Evolutionary conservation across 441 rosid species (phyloP), one percentile per base, ranked within the genome.

Genomic region (Gossypium davidsonii): DNA sequence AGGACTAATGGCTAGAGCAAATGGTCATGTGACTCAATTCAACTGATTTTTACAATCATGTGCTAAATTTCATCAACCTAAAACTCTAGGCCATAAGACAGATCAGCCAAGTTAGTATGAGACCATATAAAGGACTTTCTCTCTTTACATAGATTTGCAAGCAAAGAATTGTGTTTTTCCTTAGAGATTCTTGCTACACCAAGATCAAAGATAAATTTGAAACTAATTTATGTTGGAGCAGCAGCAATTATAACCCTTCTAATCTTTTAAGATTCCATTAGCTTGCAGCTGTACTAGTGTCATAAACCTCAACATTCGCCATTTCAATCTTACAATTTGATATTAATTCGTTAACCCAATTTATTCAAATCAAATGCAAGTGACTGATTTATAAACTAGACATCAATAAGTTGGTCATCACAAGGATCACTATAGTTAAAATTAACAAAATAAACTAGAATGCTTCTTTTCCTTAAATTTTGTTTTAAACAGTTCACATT

Each of bases 21-120:
- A 34, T 56, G 20, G 34, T 44, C 57, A 14, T 71, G 66, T 71
- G 21, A 58, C 15, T 60, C 20, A 25, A 44, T 58, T 57, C 56
- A 58, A 57, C 57, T 44, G 67, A 21, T 53, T 14, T 55, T 64
- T 65, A 39, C 53, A n/a, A 55, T 25, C 56, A 7, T n/a, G 14
- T 7, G n/a, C 42, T n/a, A 67, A 49, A 67, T 49, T 67, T 58
- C 74, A 37, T n/a, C 53, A 14, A 23, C 53, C 74, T 46, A 59
- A 9, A 42, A 58, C 48, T 71, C 42, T n/a, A 44, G 5, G n/a
- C 57, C 26, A 42, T 8, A 71, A 23, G 74, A 53, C 44, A 57
- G 48, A n/a, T 21, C 37, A 70, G 28, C 51, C 56, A 26, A 49
- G 62, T 23, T 46, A 8, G 21, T 14, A 42, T 15, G 28, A 58